Base-by-base conservation (phyloP, 2,329 filamentous ascomycete genomes). In the Trichoderma sp. region DNA sequence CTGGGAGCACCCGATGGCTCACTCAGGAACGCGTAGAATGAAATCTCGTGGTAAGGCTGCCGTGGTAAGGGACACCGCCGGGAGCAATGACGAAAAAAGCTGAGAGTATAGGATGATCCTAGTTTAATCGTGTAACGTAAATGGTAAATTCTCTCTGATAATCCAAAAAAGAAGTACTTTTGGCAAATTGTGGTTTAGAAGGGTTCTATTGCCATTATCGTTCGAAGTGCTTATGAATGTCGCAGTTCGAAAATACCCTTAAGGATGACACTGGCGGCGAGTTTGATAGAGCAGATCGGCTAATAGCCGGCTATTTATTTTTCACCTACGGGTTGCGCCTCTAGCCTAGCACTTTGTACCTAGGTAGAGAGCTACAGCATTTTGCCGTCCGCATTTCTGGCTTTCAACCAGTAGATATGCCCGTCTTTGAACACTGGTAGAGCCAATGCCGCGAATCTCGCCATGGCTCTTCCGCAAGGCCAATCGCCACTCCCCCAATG, bases 381-480 rank as follows among this genome's bases (percentile, higher is more conserved):
- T 37, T 58, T 31, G n/a, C 31, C 31, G n/a, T 33, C 33, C 2
- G 31, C 33, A n/a, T 24, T 24, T 37, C n/a, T 21, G 13, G 43
- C 47, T 24, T 49, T 49, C 47, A 24, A 35, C 4, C 11, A 27
- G n/a, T 16, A 37, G 21, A 37, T 29, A 43, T 63, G 60, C 5
- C 35, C 24, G 6, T 52, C 19, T 11, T 35, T 63, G 5, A 16
- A 59, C 29, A 4, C 31, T 21, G 49, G 13, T 56, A 37, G 35
- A 24, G 63, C 40, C 53, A 59, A 90, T 90, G 88, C 89, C 91
- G 72, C 89, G 90, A 72, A 82, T 92, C 61, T 79, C 84, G n/a
- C 88, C 86, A 52, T 80, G 82, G 40, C 81, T 91, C 59, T 78
- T 91, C 70, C 83, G 84, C 72, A 82, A 79, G 73, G 89, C 89